Percentiles rank a stretch among this genome's conserved stretches.
Evolutionary conservation across 768 basidiomycete species (phyloP).

Genomic region (Sarcodon sp.): DNA sequence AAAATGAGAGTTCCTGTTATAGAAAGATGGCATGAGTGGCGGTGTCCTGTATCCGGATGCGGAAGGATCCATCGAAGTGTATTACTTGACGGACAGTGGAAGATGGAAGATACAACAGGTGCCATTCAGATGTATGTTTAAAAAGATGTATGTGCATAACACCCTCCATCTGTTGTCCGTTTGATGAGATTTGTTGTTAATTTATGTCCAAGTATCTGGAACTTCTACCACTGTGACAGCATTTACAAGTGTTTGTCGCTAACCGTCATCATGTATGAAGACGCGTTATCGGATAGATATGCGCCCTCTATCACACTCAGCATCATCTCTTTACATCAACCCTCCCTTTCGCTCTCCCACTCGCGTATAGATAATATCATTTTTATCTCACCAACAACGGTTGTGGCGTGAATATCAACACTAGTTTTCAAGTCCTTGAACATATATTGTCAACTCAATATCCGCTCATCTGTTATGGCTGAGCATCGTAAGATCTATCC

Average conservation of each 20-base stretch:
- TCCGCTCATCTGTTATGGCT: no score
- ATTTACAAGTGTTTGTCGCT: no score
- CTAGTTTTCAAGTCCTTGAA: not conserved
- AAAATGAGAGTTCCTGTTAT: conserved; percentile 18
- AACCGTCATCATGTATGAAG: no score
- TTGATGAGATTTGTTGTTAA: not conserved
- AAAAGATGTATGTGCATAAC: conserved; percentile 4
- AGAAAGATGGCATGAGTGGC: conserved; percentile 44
- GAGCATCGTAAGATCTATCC: no score
- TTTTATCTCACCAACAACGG: not conserved
- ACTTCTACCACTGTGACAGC: no score
- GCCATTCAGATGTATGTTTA: conserved; percentile 26
- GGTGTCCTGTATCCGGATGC: conserved; percentile 52
- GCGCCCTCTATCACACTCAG: not conserved
- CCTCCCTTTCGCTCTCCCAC: not conserved
- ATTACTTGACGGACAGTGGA: conserved; percentile 46
- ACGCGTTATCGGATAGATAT: no score
- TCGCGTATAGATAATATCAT: not conserved
- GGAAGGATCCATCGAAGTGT: conserved; percentile 41
- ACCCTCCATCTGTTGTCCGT: not conserved
- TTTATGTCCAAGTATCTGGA: not conserved
- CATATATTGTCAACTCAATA: no score
- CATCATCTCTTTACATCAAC: not conserved
- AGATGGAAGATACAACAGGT: conserved; percentile 34
- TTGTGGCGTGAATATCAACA: not conserved